Conservation (phyloP, 176 grass and related monocot species). For the Carex parvula region DNA sequence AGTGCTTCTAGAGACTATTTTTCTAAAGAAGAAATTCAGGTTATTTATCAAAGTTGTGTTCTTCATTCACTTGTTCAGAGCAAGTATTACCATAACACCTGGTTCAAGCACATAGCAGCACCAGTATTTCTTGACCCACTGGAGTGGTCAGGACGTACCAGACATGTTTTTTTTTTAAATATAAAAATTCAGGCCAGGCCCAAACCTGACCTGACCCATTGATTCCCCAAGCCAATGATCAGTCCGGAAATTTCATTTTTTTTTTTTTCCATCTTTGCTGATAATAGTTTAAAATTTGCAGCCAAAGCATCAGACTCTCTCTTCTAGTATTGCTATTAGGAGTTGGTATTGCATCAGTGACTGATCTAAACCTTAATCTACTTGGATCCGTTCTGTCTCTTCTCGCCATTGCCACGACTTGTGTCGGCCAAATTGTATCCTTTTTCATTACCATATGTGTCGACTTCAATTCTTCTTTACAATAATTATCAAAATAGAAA, state of each 20-base stretch:
- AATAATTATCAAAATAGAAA: not conserved
- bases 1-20: slow-evolving; percentile 87
- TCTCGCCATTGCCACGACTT: slow-evolving; percentile 91
- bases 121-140: slow-evolving; percentile 6
- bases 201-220: not conserved
- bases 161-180: not conserved
- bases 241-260: not conserved
- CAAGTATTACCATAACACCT: not conserved
- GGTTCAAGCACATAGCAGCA: not conserved
- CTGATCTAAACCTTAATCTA: slow-evolving; percentile 93
- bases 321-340: slow-evolving; percentile 87
- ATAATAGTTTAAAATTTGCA: slow-evolving; percentile 38
- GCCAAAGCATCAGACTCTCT: slow-evolving; percentile 83
- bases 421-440: slow-evolving; percentile 99
- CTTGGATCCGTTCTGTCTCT: slow-evolving; percentile 86
- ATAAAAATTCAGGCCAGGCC: not conserved
- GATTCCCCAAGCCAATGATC: not conserved
- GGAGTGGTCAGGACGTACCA: not conserved
- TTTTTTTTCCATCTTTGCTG: not conserved
- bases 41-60: slow-evolving; percentile 19
- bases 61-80: slow-evolving; percentile 8
- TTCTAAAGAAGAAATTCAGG: slow-evolving; percentile 98
- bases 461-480: not conserved
- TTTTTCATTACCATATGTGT: slow-evolving; percentile 9
- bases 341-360: slow-evolving; percentile 94